Base-by-base conservation (phyloP, 441 rosid genomes). In the Syzygium syzygioides region DNA sequence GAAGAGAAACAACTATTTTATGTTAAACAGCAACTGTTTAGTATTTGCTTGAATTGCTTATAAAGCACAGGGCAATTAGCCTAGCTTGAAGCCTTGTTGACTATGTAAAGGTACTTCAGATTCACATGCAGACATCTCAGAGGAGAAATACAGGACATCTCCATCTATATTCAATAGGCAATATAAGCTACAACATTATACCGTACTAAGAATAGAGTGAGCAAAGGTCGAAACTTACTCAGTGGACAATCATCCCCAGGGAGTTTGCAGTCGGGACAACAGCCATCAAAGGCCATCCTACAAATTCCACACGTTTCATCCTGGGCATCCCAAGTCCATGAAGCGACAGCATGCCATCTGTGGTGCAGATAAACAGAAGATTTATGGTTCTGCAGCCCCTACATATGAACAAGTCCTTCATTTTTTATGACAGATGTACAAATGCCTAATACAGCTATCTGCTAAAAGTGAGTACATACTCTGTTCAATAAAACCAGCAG, bases 251-350 rank as follows among this genome's bases (percentile, higher is more conserved):
- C 98, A 92, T 96, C 99, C 20, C 99, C 98, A 18, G 98, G 97
- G 86, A 92, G 96, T 92, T 98, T 95, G 92, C 98, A 97, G 89
- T 98, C 98, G 85, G 97, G 96, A 90, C 97, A 97, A 71, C 99
- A 98, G 86, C 99, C 99, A 93, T 96, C 99, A 90, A 98, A 98
- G 52, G 98, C 98, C 98, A 98, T 96, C 88, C 99, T 94, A 91
- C 99, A 98, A 68, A 97, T 98, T 89, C 99, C 99, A 90, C 99
- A 98, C 11, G 97, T 95, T 93, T 97, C 99, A 87, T 97, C 99
- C 91, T 95, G 97, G 53, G 98, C 98, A 94, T 95, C 99, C 99
- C 98, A 98, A 26, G 96, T 96, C 98, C 99, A 97, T 84, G 98
- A 95, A 89, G 95, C 98, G 87, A 97, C 98, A 86, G 96, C 98